phyloP scores from a whole-genome alignment of 768 basidiomycete species.

The Boletus vermiculosoides region DNA sequence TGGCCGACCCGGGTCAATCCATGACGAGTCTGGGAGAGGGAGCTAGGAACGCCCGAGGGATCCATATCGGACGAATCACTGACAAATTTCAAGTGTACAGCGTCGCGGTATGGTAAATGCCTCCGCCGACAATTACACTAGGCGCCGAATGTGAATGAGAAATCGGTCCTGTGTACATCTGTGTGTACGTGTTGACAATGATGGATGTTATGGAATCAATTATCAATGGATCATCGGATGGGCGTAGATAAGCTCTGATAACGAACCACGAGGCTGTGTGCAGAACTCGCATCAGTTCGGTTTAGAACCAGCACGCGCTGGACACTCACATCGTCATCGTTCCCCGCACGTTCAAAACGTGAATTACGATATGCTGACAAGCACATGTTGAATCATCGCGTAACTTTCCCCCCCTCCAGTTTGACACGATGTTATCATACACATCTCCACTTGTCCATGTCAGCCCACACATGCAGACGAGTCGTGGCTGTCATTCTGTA shows the following conservation, averaged over 20 bases:
- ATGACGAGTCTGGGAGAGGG: background rate
- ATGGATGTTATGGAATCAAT: background rate
- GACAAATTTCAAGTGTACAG: background rate
- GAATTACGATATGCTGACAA: slow-evolving; percentile 6
- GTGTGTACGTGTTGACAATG: background rate
- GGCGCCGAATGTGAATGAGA: too few relatives aligned
- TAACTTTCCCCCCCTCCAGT: too few relatives aligned
- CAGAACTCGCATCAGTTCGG: background rate
- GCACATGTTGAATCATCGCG: background rate
- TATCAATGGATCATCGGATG: slow-evolving; percentile 1
- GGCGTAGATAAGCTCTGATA: slow-evolving; percentile 19
- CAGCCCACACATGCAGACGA: background rate
- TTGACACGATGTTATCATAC: background rate
- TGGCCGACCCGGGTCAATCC: background rate
- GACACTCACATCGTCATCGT: background rate
- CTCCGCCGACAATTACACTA: background rate
- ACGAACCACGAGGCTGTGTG: slow-evolving; percentile 13
- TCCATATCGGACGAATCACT: slow-evolving; percentile 19
- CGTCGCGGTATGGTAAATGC: background rate
- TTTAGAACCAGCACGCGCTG: slow-evolving; percentile 1
- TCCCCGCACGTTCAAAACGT: slow-evolving; percentile 2
- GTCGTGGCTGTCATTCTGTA: background rate
- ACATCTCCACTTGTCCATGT: background rate
- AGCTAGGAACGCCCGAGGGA: background rate
- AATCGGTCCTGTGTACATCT: background rate